Evolutionary conservation across 768 basidiomycete species (phyloP), one percentile per base, ranked within the genome.

Genomic region (Mycena epipterygia): DNA sequence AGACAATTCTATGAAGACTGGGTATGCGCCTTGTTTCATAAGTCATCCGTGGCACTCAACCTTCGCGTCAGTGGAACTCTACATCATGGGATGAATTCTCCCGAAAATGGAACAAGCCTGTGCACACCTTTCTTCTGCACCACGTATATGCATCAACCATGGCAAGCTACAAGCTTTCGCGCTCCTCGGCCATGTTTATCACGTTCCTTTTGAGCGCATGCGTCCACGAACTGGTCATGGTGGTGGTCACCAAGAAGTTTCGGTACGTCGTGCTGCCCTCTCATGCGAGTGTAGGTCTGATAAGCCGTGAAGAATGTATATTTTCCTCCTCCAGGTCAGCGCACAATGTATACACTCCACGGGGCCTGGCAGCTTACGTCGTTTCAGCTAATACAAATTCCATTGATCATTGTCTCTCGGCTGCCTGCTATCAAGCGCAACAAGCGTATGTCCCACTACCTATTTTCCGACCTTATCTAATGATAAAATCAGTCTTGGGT

Each of bases 71-170:
- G 94, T 98, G 97, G 97, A 99, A 99, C 81, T 95, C 95, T 8
- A 95, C 93, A 0, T 95, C 95, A 2, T 96, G 94, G 94, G 97
- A 98, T 74, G 95, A 98, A 80, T 98, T 97, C 79, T 94, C 97
- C 5, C 91, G 98, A 49, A 97, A 97, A 83, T 99, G 98, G 97
- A 99, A 99, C 83, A 96, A 95, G 73, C 97, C 97, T 14, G 97
- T 98, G 35, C 92, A 99, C 74, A 87, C 88, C n/a, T 95, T 95
- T 88, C 89, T 99, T 42, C 87, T 99, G 21, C 91, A 95, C 14
- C 98, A 99, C 78, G 96, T 99, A 35, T 99, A 99, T 75, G 92
- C 96, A 3, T 93, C 96, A 13, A 90, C 95, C 9, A 95, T 97
- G 65, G 84, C 89, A 51, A 88, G 90, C 61, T 93, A 94, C 79